Evolutionary conservation across 768 basidiomycete genomes (phyloP), one percentile per base, ranked within the genome.

Genomic region (Cystobasidium ongulense): DNA sequence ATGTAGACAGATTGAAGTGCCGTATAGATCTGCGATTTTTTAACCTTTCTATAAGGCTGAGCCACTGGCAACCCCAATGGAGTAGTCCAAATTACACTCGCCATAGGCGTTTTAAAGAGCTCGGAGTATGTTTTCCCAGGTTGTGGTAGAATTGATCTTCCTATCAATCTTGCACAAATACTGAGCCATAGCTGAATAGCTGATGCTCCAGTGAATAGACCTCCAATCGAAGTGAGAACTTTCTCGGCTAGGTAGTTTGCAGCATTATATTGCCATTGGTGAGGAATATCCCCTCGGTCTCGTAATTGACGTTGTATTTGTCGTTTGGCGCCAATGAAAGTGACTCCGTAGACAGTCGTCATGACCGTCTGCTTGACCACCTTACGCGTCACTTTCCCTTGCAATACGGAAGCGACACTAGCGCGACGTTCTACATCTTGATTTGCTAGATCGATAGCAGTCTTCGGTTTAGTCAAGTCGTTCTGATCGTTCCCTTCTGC

Each of bases 331-430:
- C 96, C 96, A 67, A 97, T 83, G 82, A 88, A 94, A 0, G 96
- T 99, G 18, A 99, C 94, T 76, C 96, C 95, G 80, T 98, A 98
- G 38, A 98, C 95, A 1, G 95, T 97, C 0, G 95, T 99, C 96
- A 99, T 99, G 76, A 97, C 91, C 88, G 96, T 97, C 83, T 98
- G 95, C 84, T 99, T 99, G 77, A 99, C 95, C 21, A 96, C 89
- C 82, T 99, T 98, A 27, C 96, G 83, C 23, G 91, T 85, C 35
- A 99, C 85, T 81, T 91, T 91, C 36, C 90, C 91, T 50, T 83
- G 67, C 31, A 95, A 84, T 76, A 90, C 76, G 62, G 82, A 75
- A 0, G 92, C 95, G 68, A 83, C 81, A 67, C 82, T 80, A 27
- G 82, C 72, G 11, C 81, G 81, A 1, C 74, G 74, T 53, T 68